Base-by-base conservation (phyloP, 192 early-diverging fungal species). In the Coemansia umbellata region DNA sequence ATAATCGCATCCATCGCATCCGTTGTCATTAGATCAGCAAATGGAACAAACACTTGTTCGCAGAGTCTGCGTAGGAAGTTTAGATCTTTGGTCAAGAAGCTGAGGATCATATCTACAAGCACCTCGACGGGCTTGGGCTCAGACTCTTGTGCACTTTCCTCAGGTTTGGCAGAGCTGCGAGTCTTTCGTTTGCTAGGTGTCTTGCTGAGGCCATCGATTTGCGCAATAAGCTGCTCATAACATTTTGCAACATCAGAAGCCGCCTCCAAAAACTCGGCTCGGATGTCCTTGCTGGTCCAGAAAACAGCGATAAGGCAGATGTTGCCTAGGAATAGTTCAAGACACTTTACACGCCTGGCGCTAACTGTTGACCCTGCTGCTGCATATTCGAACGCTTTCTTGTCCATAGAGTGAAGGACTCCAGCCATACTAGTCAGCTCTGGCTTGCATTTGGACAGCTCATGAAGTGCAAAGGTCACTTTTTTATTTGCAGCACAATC, bases 51-150 rank as follows among this genome's bases (percentile, higher is more conserved):
- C 33, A 88, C 87, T 49, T 88, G 83, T 42, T 89, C 84, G 19
- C 91, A 82, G 47, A 97, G 63, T 17, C 77, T 80, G 27, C 91
- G 79, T 44, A 94, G 67, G 9, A 89, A 53, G 31, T 80, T 78
- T 24, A 90, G 93, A 7, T 90, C 85, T 58, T 88, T 90, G 36
- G 89, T 84, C 71, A 98, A 64, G 69, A 97, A 87, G 54, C 86
- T 84, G 49, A 98, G 71, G 42, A 98, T 66, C 24, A 95, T 88
- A 73, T 98, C 96, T 5, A 93, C 78, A 51, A 98, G 81, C 37
- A 98, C 94, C 54, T 97, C 94, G n/a, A 91, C 81, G 2, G 94
- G 92, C 51, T 85, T 72, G 22, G 78, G 84, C 47, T 87, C 82
- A 24, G 83, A 84, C 27, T 82, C 77, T 1, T 61, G 77, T 7